A percentile compares a stretch with the other conserved stretches of the same genome.
phyloP scores from a whole-genome alignment of 2,329 filamentous ascomycete genomes.

The Trichoderma atrobrunneum region DNA sequence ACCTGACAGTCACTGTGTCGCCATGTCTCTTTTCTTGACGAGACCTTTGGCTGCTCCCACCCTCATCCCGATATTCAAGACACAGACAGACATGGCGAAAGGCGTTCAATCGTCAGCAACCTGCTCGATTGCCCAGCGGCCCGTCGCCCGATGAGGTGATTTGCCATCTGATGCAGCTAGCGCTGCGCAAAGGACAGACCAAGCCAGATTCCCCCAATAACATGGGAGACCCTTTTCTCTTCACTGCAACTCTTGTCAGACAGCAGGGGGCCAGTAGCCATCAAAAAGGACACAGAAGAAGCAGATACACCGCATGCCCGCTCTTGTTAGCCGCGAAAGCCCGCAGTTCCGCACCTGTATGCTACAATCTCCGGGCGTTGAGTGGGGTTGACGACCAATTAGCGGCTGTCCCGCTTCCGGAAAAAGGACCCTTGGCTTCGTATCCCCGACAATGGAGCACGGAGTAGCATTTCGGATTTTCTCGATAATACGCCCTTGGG shows the following conservation, averaged over 20 bases:
- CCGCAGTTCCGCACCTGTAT: not conserved
- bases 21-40: not conserved
- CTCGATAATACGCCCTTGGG: not conserved
- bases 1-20: not conserved
- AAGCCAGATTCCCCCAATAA: not conserved
- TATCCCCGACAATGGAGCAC: not conserved
- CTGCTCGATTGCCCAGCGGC: not conserved
- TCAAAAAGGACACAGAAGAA: not conserved
- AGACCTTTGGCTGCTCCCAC: not conserved
- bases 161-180: not conserved
- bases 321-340: not conserved
- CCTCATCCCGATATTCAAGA: not conserved
- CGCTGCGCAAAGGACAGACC: not conserved
- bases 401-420: not conserved
- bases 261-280: not conserved
- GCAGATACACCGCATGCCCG: not conserved
- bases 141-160: conserved; percentile 16
- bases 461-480: not conserved
- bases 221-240: not conserved
- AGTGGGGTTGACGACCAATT: not conserved
- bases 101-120: not conserved
- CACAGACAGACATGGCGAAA: not conserved
- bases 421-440: not conserved
- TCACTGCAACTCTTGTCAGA: not conserved
- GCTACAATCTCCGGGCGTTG: conserved; percentile 4